Base-by-base conservation (phyloP, 495 filamentous ascomycete species). In the Lophium mytilinum region DNA sequence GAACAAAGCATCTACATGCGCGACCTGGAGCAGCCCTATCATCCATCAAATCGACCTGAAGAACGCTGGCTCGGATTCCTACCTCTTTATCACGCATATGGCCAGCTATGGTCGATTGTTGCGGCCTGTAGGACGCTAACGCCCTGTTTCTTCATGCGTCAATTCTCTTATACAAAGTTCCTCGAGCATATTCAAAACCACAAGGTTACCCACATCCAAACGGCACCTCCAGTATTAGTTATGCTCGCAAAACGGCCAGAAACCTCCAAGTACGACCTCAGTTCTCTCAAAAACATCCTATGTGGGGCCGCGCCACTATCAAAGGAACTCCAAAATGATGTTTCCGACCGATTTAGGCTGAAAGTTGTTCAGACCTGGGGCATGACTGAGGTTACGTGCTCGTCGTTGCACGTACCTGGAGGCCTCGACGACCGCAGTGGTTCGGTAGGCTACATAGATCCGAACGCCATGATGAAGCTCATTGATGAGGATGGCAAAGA, bases 81-180 rank as follows among this genome's bases (percentile, higher is more conserved):
- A 11, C 71, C 71, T n/a, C 66, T 74, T 7, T 74, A 72, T 53
- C 70, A 72, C 57, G 71, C 69, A 11, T 78, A 78, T 62, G 70
- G 70, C 36, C 78, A 82, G 64, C 76, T 74, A 41, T 67, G 68
- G 68, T 66, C 57, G n/a, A 64, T 72, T 37, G 58, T 63, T n/a
- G 65, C 65, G 1, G 69, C 68, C 30, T 58, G 55, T 11, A 54
- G 58, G 12, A 64, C 57, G 15, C 53, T 58, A 3, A 65, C 61
- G 21, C 68, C 70, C 1, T 67, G 62, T 48, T 72, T 66, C 58
- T 63, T 64, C 55, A 74, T 72, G 70, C 65, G 64, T 36, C 56
- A 60, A 10, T 74, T 74, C 66, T 55, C 60, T 49, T 68, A 66
- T 58, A 14, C 46, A 15, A 55, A 49, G 18, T 73, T 65, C 45